Evolutionary conservation across 345 rosid species (phyloP).

Genomic region (Mangifera indica): DNA sequence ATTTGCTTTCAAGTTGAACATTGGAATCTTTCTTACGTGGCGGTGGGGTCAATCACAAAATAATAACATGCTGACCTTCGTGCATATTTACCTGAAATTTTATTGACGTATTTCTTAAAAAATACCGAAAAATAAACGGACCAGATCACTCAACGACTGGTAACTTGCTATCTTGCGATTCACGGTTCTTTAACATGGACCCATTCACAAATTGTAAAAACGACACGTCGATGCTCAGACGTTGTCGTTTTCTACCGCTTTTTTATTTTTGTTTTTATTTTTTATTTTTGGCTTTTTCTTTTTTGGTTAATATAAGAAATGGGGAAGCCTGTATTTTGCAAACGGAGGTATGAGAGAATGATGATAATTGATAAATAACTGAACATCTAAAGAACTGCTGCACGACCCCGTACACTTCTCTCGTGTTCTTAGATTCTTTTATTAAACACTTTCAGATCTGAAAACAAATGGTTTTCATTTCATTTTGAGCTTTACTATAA

Average conservation of each 20-base stretch:
- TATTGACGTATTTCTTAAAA: background rate
- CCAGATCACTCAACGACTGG: background rate
- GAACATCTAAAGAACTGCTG: conserved; percentile 4
- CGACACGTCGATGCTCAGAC: background rate
- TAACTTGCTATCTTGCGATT: background rate
- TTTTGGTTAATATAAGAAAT: too few relatives aligned
- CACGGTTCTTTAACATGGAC: background rate
- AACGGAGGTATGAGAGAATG: background rate
- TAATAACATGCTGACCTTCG: background rate
- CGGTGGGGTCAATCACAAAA: background rate
- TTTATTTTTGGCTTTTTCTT: background rate
- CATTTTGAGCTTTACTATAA: background rate
- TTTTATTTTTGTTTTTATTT: background rate
- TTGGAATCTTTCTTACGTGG: background rate
- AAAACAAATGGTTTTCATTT: conserved; percentile 2
- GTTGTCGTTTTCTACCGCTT: background rate
- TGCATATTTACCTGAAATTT: background rate
- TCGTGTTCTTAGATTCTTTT: conserved; percentile 15
- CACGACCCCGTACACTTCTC: background rate
- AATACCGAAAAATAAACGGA: background rate
- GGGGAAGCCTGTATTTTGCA: background rate
- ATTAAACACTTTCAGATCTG: background rate
- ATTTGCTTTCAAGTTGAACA: background rate
- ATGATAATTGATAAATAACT: background rate
- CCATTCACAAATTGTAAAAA: background rate